Base-by-base conservation (phyloP, 2,329 filamentous ascomycete species). In the Keithomyces neogunnii region DNA sequence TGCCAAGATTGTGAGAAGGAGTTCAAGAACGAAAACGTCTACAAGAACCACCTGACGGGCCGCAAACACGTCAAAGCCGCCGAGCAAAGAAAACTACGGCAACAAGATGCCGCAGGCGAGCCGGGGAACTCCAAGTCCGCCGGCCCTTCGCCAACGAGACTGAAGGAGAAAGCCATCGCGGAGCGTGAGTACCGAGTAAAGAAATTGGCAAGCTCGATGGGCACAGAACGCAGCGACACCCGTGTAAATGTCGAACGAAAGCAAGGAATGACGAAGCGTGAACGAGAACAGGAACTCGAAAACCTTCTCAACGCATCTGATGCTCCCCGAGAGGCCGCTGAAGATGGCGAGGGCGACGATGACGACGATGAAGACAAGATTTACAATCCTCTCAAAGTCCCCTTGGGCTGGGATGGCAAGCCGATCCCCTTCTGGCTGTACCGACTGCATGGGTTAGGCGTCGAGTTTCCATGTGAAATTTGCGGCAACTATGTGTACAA, bases 401-500 rank as follows among this genome's bases (percentile, higher is more conserved):
- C 93, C 0, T 78, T 99, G 6, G 92, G 89, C 2, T 99, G 95
- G 95, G 93, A 99, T 59, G 93, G 95, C 60, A 99, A 99, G 66
- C 93, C 95, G 0, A 99, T 99, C 61, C 93, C 95, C 0, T 99
- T 93, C 74, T 99, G 93, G 93, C 79, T 99, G 13, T 99, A 97
- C 76, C 93, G 96, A 60, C 78, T 99, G 13, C 93, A 99, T 64
- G 93, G 93, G 1, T 74, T 99, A 30, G 93, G 93, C 7, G 90
- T 96, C 10, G 93, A 99, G 61, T 96, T 96, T 59, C 79, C 87
- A 0, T 99, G 93, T 73, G 92, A 99, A 66, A 89, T 99, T 51
- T 99, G 93, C 64, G 93, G 93, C 51, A 97, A 97, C 69, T 96
- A 90, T 63, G 90, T 96, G n/a, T 97, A 97, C 73, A 96, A 96